phyloP scores from a whole-genome alignment of 495 filamentous ascomycete species.

The Diplogelasinospora grovesii region DNA sequence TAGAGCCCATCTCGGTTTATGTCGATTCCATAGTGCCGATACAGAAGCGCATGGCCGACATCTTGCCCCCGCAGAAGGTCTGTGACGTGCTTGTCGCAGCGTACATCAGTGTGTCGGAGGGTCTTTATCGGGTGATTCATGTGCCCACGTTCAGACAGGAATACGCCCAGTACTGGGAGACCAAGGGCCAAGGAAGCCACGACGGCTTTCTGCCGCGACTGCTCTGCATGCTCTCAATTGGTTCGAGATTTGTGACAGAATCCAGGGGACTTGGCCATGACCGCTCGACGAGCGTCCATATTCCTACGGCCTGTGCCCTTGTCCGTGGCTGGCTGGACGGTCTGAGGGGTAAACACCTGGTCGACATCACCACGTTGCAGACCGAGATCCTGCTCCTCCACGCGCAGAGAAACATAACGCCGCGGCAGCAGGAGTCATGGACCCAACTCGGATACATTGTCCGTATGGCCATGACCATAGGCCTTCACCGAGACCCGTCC shows the following conservation, averaged over 20 bases:
- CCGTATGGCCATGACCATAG: slow-evolving; percentile 38
- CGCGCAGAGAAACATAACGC: slow-evolving; percentile 28
- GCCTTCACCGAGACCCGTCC: slow-evolving; percentile 35
- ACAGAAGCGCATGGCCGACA: slow-evolving; percentile 35
- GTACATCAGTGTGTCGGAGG: slow-evolving; percentile 41
- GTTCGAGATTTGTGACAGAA: slow-evolving; percentile 24
- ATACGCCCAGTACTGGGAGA: slow-evolving; percentile 39
- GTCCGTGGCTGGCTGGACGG: slow-evolving; percentile 34
- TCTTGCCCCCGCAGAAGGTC: slow-evolving; percentile 25
- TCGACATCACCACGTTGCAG: slow-evolving; percentile 32
- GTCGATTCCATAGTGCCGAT: slow-evolving; percentile 35
- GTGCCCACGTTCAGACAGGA: slow-evolving; percentile 38
- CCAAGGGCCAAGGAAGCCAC: slow-evolving; percentile 14
- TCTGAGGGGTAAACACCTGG: slow-evolving; percentile 28
- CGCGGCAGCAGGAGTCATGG: slow-evolving; percentile 30
- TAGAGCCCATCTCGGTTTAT: slow-evolving; percentile 30
- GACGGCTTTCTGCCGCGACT: slow-evolving; percentile 40
- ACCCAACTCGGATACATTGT: slow-evolving; percentile 32
- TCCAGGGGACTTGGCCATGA: slow-evolving; percentile 22
- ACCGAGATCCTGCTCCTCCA: slow-evolving; percentile 31
- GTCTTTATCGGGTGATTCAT: slow-evolving; percentile 44
- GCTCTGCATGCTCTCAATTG: slow-evolving; percentile 29
- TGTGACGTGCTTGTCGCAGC: slow-evolving; percentile 32
- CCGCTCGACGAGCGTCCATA: slow-evolving; percentile 28
- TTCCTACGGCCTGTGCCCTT: slow-evolving; percentile 32